Conservation (phyloP, 192 early-diverging fungal genomes). For the Umbelopsis vinacea region DNA sequence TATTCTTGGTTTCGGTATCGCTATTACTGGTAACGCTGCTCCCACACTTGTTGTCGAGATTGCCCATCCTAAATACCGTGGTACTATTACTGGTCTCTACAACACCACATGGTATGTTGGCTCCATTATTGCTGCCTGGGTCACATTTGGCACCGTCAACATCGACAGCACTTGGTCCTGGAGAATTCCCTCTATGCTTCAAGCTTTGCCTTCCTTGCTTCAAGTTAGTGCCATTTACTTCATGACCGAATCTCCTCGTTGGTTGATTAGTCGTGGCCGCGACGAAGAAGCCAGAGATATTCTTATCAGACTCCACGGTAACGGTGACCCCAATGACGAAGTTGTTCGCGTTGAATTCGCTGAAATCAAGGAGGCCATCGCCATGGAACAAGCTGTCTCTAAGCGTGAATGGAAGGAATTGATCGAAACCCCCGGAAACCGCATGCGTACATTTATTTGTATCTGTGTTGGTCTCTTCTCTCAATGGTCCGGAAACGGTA, state of each 20-base stretch:
- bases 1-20: conserved; percentile 67
- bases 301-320: conserved; percentile 64
- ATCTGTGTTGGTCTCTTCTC: conserved; percentile 56
- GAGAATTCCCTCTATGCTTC: conserved; percentile 77
- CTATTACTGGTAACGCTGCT: conserved; percentile 66
- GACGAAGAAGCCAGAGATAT: conserved; percentile 65
- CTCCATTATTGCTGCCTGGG: conserved; percentile 40
- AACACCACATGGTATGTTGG: conserved; percentile 48
- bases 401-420: conserved; percentile 59
- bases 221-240: conserved; percentile 64
- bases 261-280: conserved; percentile 67
- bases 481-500: conserved; percentile 4
- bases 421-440: conserved; percentile 43
- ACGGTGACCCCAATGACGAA: conserved; percentile 54
- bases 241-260: conserved; percentile 83
- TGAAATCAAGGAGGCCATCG: conserved; percentile 67
- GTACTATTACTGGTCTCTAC: conserved; percentile 26
- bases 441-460: conserved; percentile 52
- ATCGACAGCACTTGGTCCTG: conserved; percentile 56
- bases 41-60: conserved; percentile 63
- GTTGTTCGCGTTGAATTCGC: conserved; percentile 62
- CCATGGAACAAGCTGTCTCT: conserved; percentile 59
- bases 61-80: conserved; percentile 20
- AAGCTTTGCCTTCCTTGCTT: conserved; percentile 77
- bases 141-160: conserved; percentile 53